Conservation (phyloP, 805 yeast genomes). For the Tetrapisispora phaffii region DNA sequence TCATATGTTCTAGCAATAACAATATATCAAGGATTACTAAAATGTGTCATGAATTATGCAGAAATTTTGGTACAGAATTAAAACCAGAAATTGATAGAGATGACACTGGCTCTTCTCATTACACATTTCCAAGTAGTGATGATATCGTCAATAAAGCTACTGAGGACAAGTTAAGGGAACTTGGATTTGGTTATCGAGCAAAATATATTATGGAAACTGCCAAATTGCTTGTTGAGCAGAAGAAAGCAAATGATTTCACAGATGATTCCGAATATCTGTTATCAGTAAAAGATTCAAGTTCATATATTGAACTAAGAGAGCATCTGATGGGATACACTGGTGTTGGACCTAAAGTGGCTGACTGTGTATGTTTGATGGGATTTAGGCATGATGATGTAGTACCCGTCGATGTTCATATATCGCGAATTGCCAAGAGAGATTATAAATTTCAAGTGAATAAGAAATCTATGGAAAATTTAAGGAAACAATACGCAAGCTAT, state of each 20-base stretch:
- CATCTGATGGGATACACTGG: slow-evolving; percentile 59
- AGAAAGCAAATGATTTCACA: slow-evolving; percentile 7
- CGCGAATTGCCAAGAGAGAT: slow-evolving; percentile 77
- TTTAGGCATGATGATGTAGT: slow-evolving; percentile 60
- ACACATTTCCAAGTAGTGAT: slow-evolving; percentile 65
- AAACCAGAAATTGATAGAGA: slow-evolving; percentile 21
- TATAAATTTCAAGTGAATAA: slow-evolving; percentile 42
- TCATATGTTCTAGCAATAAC: slow-evolving; percentile 92
- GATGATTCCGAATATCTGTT: slow-evolving; percentile 30
- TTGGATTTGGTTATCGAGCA: slow-evolving; percentile 86
- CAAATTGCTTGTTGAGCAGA: slow-evolving; percentile 34
- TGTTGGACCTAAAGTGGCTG: slow-evolving; percentile 97
- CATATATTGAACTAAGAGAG: slow-evolving; percentile 30
- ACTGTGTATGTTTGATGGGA: slow-evolving; percentile 83
- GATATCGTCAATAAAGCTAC: slow-evolving; percentile 35
- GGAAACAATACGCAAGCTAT: slow-evolving; percentile 18
- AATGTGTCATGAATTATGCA: slow-evolving; percentile 77
- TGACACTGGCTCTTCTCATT: slow-evolving; percentile 46
- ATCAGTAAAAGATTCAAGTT: slow-evolving; percentile 32
- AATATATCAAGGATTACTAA: slow-evolving; percentile 87
- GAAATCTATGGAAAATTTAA: slow-evolving; percentile 22
- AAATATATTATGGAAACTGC: slow-evolving; percentile 79
- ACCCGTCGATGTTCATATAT: slow-evolving; percentile 93
- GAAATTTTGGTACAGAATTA: slow-evolving; percentile 56
- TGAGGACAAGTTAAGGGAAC: slow-evolving; percentile 35